Base-by-base conservation (phyloP, 2,329 filamentous ascomycete species). In the Penicillium sp. region DNA sequence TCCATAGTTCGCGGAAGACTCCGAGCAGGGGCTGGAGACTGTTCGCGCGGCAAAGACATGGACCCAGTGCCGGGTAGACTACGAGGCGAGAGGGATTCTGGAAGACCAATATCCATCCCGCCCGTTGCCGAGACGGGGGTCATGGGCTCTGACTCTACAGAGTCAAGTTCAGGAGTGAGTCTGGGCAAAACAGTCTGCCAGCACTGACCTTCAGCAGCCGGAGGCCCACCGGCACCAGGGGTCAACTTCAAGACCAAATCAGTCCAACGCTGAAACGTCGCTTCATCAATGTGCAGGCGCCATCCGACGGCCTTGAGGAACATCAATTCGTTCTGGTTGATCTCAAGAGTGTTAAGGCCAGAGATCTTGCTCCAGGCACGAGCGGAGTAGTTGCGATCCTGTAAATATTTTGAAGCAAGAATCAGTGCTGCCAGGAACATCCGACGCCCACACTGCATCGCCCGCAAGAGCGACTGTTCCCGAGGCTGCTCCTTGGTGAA, bases 341-440 rank as follows among this genome's bases (percentile, higher is more conserved):
- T 97, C 73, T 99, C 93, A 49, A 82, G 77, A 3, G 90, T 91
- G 67, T 88, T 89, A 49, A 99, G 78, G n/a, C 93, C 93, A 14
- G 93, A 97, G 61, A 99, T 99, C 77, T 95, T 97, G 72, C 92
- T 97, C 93, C 93, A 99, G 35, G 93, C 93, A 48, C 92, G 86
- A 41, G 93, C 90, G 12, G 93, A 97, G 73, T 95, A 99, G 74
- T 97, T 99, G 60, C 92, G 86, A 69, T 99, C 93, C 72, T 99
- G 93, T 39, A 99, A 77, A 68, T 97, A 99, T 76, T 99, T 99
- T 30, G 93, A 97, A 2, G 93, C 93, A 49, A 99, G 79, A 58
- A 99, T 97, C 53, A 99, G 79, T 40, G 92, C 91, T 10, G 93
- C 86, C 46, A 99, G 80, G 68, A 99, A 97, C 92, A 97, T 97